phyloP scores from a whole-genome alignment of 257 asterid species.

The Primulina huaijiensis region DNA sequence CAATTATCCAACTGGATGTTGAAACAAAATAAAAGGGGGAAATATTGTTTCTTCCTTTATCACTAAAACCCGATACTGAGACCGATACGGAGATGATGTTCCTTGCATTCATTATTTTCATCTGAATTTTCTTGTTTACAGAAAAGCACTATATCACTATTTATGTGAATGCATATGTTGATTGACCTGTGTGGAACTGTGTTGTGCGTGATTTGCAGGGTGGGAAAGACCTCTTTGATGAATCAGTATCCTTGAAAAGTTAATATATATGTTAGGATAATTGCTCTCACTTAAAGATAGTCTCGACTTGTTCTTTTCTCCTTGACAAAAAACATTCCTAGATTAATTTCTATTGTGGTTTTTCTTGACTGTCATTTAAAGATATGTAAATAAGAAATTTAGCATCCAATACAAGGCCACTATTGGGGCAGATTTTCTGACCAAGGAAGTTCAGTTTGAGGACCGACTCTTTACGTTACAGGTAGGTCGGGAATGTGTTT shows the following conservation, averaged over 20 bases:
- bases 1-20: neutral
- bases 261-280: neutral
- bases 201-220: slow-evolving; percentile 59
- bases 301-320: neutral
- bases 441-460: slow-evolving; percentile 96
- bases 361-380: slow-evolving; percentile 49
- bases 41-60: neutral
- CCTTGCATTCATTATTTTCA: neutral
- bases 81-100: too few species aligned
- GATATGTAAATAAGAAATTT: slow-evolving; percentile 96
- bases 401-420: slow-evolving; percentile 99
- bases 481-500: slow-evolving; percentile 39
- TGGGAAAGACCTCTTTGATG: slow-evolving; percentile 98
- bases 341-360: slow-evolving; percentile 22
- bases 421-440: slow-evolving; percentile 97
- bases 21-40: neutral
- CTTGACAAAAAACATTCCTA: slow-evolving; percentile 13
- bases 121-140: neutral
- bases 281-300: slow-evolving; percentile 2
- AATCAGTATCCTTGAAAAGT: slow-evolving; percentile 77
- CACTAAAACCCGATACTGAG: neutral
- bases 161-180: neutral
- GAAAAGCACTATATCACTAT: too few species aligned
- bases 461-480: slow-evolving; percentile 93
- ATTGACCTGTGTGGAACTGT: slow-evolving; percentile 4